Conservation (phyloP, 1,139 yeast species). For the Chernovozyma sophiae-reginae region DNA sequence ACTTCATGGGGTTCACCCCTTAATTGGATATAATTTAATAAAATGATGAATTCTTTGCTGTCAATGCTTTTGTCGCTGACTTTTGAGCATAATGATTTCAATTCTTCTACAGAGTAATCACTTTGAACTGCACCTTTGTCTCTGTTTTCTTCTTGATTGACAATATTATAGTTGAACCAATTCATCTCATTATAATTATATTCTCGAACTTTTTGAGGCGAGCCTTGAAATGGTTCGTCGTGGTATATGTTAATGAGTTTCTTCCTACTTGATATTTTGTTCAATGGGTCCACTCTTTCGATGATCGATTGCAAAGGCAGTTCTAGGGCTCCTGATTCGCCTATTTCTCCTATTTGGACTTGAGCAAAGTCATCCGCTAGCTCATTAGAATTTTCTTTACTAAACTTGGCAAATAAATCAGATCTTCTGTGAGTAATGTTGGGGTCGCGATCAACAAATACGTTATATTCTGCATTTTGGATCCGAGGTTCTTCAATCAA, state of each 20-base stretch:
- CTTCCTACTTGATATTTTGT: constrained; percentile 28
- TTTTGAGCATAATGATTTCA: constrained; percentile 16
- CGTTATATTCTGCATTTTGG: constrained; percentile 6
- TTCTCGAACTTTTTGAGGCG: constrained; percentile 30
- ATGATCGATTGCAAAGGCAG: constrained; percentile 31
- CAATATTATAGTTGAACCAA: constrained; percentile 41
- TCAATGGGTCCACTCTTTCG: constrained; percentile 42
- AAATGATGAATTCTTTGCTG: constrained; percentile 15
- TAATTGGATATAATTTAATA: constrained; percentile 23
- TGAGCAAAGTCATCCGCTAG: constrained; percentile 37
- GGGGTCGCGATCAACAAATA: constrained; percentile 12
- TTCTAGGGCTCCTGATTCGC: constrained; percentile 6
- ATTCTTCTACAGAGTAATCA: constrained; percentile 16
- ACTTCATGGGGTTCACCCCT: not conserved
- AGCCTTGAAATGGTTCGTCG: constrained; percentile 25
- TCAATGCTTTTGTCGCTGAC: constrained; percentile 11
- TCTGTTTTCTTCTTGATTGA: constrained; percentile 17
- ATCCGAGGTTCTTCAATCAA: not conserved
- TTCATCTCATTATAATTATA: constrained; percentile 32
- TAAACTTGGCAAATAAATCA: constrained; percentile 17
- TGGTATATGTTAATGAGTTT: constrained; percentile 38
- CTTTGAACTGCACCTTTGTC: constrained; percentile 6
- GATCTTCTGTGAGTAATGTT: constrained; percentile 7
- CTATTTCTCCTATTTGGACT: constrained; percentile 28
- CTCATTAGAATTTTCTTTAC: constrained; percentile 20